Conservation (phyloP, 1,284 basidiomycete genomes). For the Cryptococcus floricola region DNA sequence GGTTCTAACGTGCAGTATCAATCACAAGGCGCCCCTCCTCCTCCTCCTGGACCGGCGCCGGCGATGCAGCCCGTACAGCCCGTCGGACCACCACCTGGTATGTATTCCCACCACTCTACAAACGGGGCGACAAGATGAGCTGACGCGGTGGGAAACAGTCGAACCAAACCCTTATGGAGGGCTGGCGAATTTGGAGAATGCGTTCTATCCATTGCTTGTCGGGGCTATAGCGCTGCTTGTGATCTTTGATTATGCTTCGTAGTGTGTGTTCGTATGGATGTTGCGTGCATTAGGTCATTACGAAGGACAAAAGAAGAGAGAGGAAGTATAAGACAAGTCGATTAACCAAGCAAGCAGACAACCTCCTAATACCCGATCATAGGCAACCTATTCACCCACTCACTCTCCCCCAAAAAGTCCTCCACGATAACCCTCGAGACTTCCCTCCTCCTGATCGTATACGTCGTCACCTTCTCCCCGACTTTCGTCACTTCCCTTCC, state of each 20-base stretch:
- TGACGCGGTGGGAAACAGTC: neutral
- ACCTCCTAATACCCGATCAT: constrained; percentile 22
- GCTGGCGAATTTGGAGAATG: constrained; percentile 36
- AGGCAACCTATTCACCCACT: constrained; percentile 27
- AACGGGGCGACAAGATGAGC: too few species aligned
- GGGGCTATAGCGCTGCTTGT: constrained; percentile 43
- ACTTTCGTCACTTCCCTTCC: neutral
- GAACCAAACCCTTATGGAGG: constrained; percentile 14
- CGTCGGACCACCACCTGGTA: neutral
- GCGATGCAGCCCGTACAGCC: neutral
- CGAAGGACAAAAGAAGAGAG: too few species aligned
- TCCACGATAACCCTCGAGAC: constrained; percentile 20
- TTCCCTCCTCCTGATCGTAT: constrained; percentile 19
- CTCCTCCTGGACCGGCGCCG: neutral
- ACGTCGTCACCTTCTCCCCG: constrained; percentile 7
- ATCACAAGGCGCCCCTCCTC: neutral
- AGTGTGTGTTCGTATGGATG: neutral
- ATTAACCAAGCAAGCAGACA: neutral
- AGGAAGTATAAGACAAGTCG: too few species aligned
- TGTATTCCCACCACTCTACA: neutral
- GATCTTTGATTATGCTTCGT: constrained; percentile 42
- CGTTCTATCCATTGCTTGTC: constrained; percentile 42
- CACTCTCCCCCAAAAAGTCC: constrained; percentile 15
- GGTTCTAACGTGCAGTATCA: too few species aligned
- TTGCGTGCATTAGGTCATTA: too few species aligned